Base-by-base conservation (phyloP, 805 yeast species). In the Ogataea paradorogensis region DNA sequence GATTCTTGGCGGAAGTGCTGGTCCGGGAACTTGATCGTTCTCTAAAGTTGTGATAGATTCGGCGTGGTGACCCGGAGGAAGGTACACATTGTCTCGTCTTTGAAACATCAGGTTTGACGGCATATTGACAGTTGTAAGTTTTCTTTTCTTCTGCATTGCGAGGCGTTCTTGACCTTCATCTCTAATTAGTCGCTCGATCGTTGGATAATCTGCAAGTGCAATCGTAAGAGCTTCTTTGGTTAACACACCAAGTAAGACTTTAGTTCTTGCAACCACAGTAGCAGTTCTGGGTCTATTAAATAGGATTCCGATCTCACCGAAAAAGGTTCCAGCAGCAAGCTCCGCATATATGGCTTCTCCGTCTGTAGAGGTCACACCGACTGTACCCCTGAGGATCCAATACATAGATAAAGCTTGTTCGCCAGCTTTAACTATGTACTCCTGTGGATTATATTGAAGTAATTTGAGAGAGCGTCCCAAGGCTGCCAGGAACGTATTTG, bases 131-230 rank as follows among this genome's bases (percentile, higher is more conserved):
- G 71, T 72, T 35, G 69, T 65, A 41, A 71, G 62, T 46, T 70
- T 73, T 52, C 78, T 69, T 57, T 82, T 79, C 36, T 80, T 86
- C 50, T 75, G 81, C 78, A 81, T 76, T 4, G 84, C 82, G 43
- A 84, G 62, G 36, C 91, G 66, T 56, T 83, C 89, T 53, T 84
- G 89, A 3, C 88, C 90, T 53, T 84, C 91, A 56, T 84, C 87
- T 46, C 90, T 65, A 30, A 84, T 82, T 33, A 79, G 67, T 43
- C 85, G 64, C 55, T 83, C 90, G 27, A 84, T 75, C 2, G 63
- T 58, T 0, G 91, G 90, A 56, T 76, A 82, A 41, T 71, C 73
- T 1, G 80, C 76, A 16, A 84, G 63, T 1, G 84, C 83, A 9
- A 67, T 61, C 45, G 74, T 72, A 34, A 84, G 67, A 9, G 79